Percentiles rank a stretch among this genome's conserved stretches.
These are phyloP conservation scores for Naganishia albida DNA, from an alignment of 1,284 basidiomycete species.

Conservation along the genomic window DNA sequence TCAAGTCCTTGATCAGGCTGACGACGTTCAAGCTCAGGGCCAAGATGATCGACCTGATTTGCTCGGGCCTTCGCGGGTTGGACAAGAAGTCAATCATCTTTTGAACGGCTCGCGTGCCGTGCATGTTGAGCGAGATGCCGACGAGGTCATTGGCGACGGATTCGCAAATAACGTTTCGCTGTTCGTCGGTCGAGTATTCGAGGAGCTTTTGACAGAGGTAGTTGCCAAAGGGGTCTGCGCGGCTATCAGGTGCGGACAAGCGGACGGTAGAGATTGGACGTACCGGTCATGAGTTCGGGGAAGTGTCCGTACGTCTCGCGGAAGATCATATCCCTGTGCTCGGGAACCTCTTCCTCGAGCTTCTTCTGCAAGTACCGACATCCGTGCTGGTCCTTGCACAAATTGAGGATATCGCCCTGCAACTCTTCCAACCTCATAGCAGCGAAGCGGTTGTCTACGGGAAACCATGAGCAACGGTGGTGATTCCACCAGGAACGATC, in stretches of 20 bases:
- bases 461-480: not conserved
- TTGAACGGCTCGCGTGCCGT: slow-evolving; percentile 97
- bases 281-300: slow-evolving; percentile 96
- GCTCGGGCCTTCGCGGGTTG: slow-evolving; percentile 78
- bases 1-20: slow-evolving; percentile 98
- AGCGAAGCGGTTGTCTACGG: slow-evolving; percentile 84
- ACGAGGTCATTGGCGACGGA: slow-evolving; percentile 96
- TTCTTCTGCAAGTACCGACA: slow-evolving; percentile 99
- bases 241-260: slow-evolving; percentile 10
- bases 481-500: slow-evolving; percentile 4
- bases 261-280: slow-evolving; percentile 34
- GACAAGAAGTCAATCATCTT: slow-evolving; percentile 99
- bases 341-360: slow-evolving; percentile 89
- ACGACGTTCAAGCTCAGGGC: slow-evolving; percentile 97
- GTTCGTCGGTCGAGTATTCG: slow-evolving; percentile 97
- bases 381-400: slow-evolving; percentile 99
- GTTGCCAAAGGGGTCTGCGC: slow-evolving; percentile 93
- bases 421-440: slow-evolving; percentile 94
- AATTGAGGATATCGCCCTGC: slow-evolving; percentile 84
- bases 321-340: slow-evolving; percentile 99
- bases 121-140: slow-evolving; percentile 99
- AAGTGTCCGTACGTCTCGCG: slow-evolving; percentile 97
- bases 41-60: slow-evolving; percentile 96
- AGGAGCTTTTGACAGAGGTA: slow-evolving; percentile 98
- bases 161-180: slow-evolving; percentile 95